A percentile compares a stretch with the other conserved stretches of the same genome.
Conservation (phyloP, 2,329 filamentous ascomycete genomes). For the Neonectria punicea region DNA sequence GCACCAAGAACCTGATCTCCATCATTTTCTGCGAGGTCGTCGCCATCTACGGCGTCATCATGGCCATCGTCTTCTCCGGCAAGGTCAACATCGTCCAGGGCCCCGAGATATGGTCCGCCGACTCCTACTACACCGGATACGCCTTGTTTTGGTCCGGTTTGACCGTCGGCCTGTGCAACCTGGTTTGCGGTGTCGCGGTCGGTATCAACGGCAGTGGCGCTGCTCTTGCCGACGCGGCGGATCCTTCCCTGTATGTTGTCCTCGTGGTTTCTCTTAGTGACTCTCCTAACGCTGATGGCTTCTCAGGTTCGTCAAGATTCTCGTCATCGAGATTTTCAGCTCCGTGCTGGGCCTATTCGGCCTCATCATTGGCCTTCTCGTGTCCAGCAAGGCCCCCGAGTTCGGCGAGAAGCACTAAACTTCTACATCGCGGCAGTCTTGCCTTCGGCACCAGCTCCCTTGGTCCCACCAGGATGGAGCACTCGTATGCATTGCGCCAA, state of each 20-base stretch:
- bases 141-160: constrained; percentile 96
- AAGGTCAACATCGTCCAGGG: constrained; percentile 77
- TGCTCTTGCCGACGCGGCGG: constrained; percentile 93
- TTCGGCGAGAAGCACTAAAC: constrained; percentile 61
- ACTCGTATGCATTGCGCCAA: constrained; percentile 50
- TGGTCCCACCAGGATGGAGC: constrained; percentile 39
- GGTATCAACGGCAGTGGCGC: constrained; percentile 98
- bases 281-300: constrained; percentile 35
- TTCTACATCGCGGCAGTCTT: constrained; percentile 25
- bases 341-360: constrained; percentile 97
- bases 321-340: constrained; percentile 99
- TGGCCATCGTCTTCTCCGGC: constrained; percentile 97
- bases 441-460: constrained; percentile 31
- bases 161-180: constrained; percentile 94
- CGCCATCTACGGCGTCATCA: constrained; percentile 99
- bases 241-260: constrained; percentile 80
- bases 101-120: constrained; percentile 75
- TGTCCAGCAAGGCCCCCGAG: constrained; percentile 84
- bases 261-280: constrained; percentile 5
- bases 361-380: constrained; percentile 90
- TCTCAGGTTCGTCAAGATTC: constrained; percentile 92
- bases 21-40: constrained; percentile 99
- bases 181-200: constrained; percentile 95
- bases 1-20: constrained; percentile 99
- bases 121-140: constrained; percentile 93